These are phyloP conservation scores for Leccinum subgranulosum DNA, from an alignment of 768 basidiomycete species.

Conservation along the genomic window DNA sequence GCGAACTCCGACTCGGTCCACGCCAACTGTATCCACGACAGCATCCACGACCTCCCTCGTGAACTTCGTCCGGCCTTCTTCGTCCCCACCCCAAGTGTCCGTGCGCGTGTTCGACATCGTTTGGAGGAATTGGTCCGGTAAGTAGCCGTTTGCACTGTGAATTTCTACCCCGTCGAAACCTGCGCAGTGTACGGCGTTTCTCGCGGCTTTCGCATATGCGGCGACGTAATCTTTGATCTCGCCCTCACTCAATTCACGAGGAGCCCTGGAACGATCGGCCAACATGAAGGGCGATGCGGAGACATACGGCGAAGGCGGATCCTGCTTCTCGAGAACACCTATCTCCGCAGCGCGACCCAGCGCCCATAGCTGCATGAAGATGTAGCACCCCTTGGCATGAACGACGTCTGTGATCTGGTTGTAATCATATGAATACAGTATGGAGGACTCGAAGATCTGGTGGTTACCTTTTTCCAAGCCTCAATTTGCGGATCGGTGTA, in stretches of 20 bases:
- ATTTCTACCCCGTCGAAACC: conserved; percentile 23
- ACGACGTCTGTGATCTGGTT: conserved; percentile 54
- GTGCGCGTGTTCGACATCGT: not conserved
- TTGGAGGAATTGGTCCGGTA: not conserved
- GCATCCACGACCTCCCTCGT: conserved; percentile 35
- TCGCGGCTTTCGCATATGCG: conserved; percentile 31
- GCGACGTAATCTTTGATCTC: conserved; percentile 31
- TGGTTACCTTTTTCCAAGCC: conserved; percentile 43
- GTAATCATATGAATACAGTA: not conserved
- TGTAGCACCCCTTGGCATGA: conserved; percentile 43
- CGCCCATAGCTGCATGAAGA: not conserved
- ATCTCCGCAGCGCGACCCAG: conserved; percentile 32
- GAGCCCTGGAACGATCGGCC: conserved; percentile 8
- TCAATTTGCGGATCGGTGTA: not conserved
- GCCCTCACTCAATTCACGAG: conserved; percentile 15
- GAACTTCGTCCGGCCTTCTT: conserved; percentile 60
- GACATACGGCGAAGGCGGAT: conserved; percentile 33
- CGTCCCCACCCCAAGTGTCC: not conserved
- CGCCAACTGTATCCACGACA: conserved; percentile 46
- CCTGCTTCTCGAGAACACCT: conserved; percentile 24
- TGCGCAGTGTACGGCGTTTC: conserved; percentile 21
- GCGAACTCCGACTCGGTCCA: conserved; percentile 49
- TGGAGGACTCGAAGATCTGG: not conserved
- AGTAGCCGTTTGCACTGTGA: conserved; percentile 41
- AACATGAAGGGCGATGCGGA: conserved; percentile 33